Evolutionary conservation across 495 filamentous ascomycete genomes (phyloP).

Genomic region (Aspergillus sclerotiicarbonarius): DNA sequence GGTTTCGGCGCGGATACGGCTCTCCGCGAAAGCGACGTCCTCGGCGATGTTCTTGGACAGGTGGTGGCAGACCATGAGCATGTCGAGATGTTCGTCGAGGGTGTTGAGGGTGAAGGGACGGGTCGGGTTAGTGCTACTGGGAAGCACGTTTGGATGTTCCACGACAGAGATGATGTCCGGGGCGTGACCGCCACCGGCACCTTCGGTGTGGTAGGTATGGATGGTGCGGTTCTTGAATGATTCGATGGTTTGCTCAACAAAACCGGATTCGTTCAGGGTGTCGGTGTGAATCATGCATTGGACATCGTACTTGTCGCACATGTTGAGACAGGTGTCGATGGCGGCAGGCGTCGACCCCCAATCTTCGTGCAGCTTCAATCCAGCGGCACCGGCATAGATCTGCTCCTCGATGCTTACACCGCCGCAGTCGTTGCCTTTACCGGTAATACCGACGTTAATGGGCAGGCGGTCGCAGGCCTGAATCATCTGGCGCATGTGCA

Average conservation of each 20-base stretch:
- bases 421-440: slow-evolving; percentile 91
- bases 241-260: slow-evolving; percentile 87
- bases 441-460: slow-evolving; percentile 89
- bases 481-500: slow-evolving; percentile 88
- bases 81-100: slow-evolving; percentile 94
- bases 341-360: slow-evolving; percentile 93
- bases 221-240: slow-evolving; percentile 90
- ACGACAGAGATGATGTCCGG: slow-evolving; percentile 97
- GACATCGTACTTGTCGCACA: slow-evolving; percentile 89
- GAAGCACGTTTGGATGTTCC: slow-evolving; percentile 87
- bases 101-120: slow-evolving; percentile 91
- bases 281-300: slow-evolving; percentile 98
- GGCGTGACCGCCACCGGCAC: slow-evolving; percentile 92
- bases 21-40: slow-evolving; percentile 94
- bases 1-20: slow-evolving; percentile 90
- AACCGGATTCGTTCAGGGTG: slow-evolving; percentile 95
- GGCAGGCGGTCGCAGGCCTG: slow-evolving; percentile 86
- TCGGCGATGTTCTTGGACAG: slow-evolving; percentile 88
- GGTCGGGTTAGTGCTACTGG: slow-evolving; percentile 90
- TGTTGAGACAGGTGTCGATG: slow-evolving; percentile 82
- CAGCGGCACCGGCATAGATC: slow-evolving; percentile 78
- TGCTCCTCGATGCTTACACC: slow-evolving; percentile 73
- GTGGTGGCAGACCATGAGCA: slow-evolving; percentile 99
- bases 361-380: slow-evolving; percentile 96
- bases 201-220: slow-evolving; percentile 98